These are phyloP conservation scores for Claviceps capensis DNA, from an alignment of 2,329 filamentous ascomycete species.

Conservation along the genomic window DNA sequence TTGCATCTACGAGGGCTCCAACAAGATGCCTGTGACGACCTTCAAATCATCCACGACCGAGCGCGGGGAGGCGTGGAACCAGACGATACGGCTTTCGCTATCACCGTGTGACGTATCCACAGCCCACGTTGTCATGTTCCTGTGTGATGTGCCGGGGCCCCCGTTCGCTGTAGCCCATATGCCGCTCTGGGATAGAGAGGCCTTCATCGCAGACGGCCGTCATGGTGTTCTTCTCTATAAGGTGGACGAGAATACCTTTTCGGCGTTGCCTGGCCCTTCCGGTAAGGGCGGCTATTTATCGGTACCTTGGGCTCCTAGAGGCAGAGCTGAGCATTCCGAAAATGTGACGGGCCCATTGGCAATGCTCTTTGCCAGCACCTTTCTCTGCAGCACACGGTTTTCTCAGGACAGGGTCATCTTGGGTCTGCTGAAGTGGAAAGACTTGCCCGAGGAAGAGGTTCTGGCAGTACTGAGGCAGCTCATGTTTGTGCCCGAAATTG, in stretches of 20 bases:
- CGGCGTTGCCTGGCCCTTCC: conserved; percentile 40
- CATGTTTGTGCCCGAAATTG: conserved; percentile 90
- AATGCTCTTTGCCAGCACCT: conserved; percentile 65
- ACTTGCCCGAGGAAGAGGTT: conserved; percentile 57
- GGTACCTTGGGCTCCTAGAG: conserved; percentile 62
- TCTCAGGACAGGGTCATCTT: conserved; percentile 84
- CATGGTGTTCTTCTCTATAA: conserved; percentile 77
- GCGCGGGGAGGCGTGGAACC: conserved; percentile 71
- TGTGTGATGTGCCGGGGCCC: conserved; percentile 73
- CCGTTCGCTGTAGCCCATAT: conserved; percentile 89
- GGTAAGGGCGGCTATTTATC: conserved; percentile 80
- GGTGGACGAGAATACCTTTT: conserved; percentile 81
- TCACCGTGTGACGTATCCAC: conserved; percentile 66
- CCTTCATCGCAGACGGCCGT: conserved; percentile 74
- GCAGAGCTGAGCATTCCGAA: conserved; percentile 52
- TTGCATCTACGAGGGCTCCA: conserved; percentile 79
- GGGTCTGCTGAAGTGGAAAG: conserved; percentile 75
- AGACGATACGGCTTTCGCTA: conserved; percentile 72
- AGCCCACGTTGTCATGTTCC: conserved; percentile 77
- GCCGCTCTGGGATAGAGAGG: conserved; percentile 83
- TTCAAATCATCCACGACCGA: conserved; percentile 79
- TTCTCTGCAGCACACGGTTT: conserved; percentile 86
- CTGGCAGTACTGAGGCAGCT: conserved; percentile 65
- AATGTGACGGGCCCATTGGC: conserved; percentile 72
- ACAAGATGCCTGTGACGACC: conserved; percentile 61